Evolutionary conservation across 1,284 basidiomycete species (phyloP), one percentile per base, ranked within the genome.

Genomic region (Marasmius fiardii): DNA sequence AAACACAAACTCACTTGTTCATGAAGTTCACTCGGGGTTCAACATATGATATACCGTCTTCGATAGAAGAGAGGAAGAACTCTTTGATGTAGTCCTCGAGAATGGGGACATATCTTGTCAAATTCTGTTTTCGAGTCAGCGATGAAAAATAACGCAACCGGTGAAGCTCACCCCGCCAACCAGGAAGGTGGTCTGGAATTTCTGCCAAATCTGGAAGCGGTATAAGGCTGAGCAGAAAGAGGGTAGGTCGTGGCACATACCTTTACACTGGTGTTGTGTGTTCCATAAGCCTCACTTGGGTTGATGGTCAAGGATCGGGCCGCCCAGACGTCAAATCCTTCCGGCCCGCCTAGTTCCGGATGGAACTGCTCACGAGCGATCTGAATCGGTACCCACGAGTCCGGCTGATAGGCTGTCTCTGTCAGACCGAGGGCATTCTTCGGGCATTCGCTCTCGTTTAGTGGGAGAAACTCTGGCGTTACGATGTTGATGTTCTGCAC

Each of bases 21-120:
- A 76, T 70, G 63, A 92, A 92, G 66, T 87, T 86, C 53, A 91
- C 75, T 35, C 89, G 80, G 2, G 80, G 74, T 69, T 92, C 91
- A 16, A 85, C 69, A 65, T 91, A 92, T 2, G 76, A 84, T 48
- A 92, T 83, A 0, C 88, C 88, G 66, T 93, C 90, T 33, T 80
- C 80, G 10, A 89, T 78, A 1, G 81, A 86, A 31, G 81, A 76
- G 33, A 73, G 67, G 51, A 92, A 71, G 63, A 90, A 87, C 61
- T 85, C 75, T 35, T 80, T 76, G 47, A 88, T 71, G 63, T 87
- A 89, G 57, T 79, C 73, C 11, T 69, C 65, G 63, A 79, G 83
- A 18, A 88, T 74, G 0, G 86, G 86, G 14, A 73, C 70, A 62
- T 80, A 85, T 28, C 71, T 73, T 53, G 84, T 75, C 3, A 88